These are phyloP conservation scores for Wakefieldia striispora DNA, from an alignment of 768 basidiomycete species.

Conservation along the genomic window DNA sequence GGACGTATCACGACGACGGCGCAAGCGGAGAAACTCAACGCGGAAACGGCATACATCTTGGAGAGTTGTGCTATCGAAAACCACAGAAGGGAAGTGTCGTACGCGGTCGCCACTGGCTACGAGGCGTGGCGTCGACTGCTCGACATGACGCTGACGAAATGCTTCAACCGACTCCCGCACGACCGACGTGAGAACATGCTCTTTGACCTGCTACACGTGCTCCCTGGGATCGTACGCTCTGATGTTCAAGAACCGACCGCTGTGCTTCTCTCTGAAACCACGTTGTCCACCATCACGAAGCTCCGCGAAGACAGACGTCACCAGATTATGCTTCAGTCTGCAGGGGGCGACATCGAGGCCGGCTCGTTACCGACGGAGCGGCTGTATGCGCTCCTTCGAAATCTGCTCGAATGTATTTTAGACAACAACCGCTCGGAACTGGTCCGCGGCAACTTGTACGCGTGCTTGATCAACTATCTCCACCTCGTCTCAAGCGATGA, in stretches of 20 bases:
- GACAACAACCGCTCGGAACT: conserved; percentile 79
- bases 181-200: conserved; percentile 86
- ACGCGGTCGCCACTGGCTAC: conserved; percentile 68
- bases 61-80: conserved; percentile 88
- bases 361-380: conserved; percentile 79
- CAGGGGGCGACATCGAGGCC: conserved; percentile 58
- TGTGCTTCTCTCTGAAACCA: conserved; percentile 79
- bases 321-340: conserved; percentile 64
- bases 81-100: conserved; percentile 75
- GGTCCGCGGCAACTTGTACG: conserved; percentile 94
- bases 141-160: conserved; percentile 82
- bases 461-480: conserved; percentile 84
- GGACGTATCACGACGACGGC: conserved; percentile 61
- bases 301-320: conserved; percentile 80
- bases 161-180: conserved; percentile 78
- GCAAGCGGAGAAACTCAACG: conserved; percentile 62
- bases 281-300: conserved; percentile 81
- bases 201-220: conserved; percentile 83
- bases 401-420: conserved; percentile 69
- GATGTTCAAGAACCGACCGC: conserved; percentile 71
- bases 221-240: conserved; percentile 68
- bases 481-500: conserved; percentile 50
- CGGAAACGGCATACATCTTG: conserved; percentile 73
- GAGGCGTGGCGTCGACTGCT: conserved; percentile 84
- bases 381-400: conserved; percentile 69